These are phyloP conservation scores for Tephrocybe rancida DNA, from an alignment of 768 basidiomycete genomes.

Conservation along the genomic window DNA sequence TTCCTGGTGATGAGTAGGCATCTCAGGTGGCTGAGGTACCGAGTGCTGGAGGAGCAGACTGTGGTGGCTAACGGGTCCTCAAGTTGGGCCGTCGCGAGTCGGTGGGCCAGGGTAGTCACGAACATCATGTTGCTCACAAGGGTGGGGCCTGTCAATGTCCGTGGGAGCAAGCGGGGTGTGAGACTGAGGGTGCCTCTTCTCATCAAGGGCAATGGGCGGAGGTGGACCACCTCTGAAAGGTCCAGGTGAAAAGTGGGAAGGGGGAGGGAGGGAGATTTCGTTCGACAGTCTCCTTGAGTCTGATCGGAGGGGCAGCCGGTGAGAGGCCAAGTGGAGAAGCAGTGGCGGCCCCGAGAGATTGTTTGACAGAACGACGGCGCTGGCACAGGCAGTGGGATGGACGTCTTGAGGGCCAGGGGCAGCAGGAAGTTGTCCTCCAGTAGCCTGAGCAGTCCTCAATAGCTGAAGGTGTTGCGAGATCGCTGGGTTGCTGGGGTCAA, in stretches of 20 bases:
- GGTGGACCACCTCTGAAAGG: constrained; percentile 86
- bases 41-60: constrained; percentile 69
- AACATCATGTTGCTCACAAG: constrained; percentile 17
- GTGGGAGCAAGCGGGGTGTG: constrained; percentile 81
- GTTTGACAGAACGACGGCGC: constrained; percentile 70
- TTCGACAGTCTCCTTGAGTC: constrained; percentile 67
- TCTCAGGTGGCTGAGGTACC: constrained; percentile 46
- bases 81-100: constrained; percentile 42
- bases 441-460: constrained; percentile 76
- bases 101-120: constrained; percentile 57
- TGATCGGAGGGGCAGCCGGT: constrained; percentile 61
- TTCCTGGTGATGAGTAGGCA: constrained; percentile 49
- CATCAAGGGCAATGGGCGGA: constrained; percentile 80
- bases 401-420: constrained; percentile 95
- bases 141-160: constrained; percentile 66
- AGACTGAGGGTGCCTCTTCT: constrained; percentile 64
- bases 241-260: constrained; percentile 64
- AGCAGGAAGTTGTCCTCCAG: constrained; percentile 76
- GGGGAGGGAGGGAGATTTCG: constrained; percentile 62
- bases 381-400: constrained; percentile 93
- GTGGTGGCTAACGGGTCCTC: constrained; percentile 59
- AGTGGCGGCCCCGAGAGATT: constrained; percentile 71
- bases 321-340: constrained; percentile 52
- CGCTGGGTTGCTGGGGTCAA: constrained; percentile 83
- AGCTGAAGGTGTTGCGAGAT: constrained; percentile 83